Evolutionary conservation across 1,284 basidiomycete genomes (phyloP).

Genomic region (Leccinum subrobustum): DNA sequence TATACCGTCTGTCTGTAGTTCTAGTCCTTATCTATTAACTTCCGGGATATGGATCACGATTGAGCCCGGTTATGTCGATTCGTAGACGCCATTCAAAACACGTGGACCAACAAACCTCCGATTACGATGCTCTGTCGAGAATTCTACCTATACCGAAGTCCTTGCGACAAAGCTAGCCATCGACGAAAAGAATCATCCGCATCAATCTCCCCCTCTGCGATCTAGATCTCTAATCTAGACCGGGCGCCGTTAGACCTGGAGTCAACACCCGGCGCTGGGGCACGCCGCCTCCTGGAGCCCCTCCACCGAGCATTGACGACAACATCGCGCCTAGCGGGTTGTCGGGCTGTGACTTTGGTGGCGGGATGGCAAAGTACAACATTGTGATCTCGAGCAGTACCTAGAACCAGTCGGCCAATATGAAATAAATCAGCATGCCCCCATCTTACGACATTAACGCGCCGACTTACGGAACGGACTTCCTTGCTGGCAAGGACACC

Average conservation of each 20-base stretch:
- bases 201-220: not conserved
- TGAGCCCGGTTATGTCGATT: not conserved
- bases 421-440: constrained; percentile 1
- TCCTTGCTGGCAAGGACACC: constrained; percentile 63
- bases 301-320: constrained; percentile 78
- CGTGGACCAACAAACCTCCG: constrained; percentile 2
- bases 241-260: constrained; percentile 37
- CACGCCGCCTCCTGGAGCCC: constrained; percentile 36
- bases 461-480: constrained; percentile 66
- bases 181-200: constrained; percentile 11
- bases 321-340: constrained; percentile 84
- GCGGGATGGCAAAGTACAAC: constrained; percentile 81
- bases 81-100: not conserved
- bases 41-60: not conserved
- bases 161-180: constrained; percentile 4
- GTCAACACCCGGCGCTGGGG: constrained; percentile 42
- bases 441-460: not conserved
- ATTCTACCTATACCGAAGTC: constrained; percentile 7
- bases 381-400: constrained; percentile 54
- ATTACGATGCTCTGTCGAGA: constrained; percentile 11
- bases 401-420: constrained; percentile 28
- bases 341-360: constrained; percentile 63
- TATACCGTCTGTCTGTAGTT: constrained; percentile 18
- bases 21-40: not conserved
- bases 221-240: constrained; percentile 36